Evolutionary conservation across 202 grass and related monocot species (phyloP), one percentile per base, ranked within the genome.

Genomic region (Saccharum hybrid): DNA sequence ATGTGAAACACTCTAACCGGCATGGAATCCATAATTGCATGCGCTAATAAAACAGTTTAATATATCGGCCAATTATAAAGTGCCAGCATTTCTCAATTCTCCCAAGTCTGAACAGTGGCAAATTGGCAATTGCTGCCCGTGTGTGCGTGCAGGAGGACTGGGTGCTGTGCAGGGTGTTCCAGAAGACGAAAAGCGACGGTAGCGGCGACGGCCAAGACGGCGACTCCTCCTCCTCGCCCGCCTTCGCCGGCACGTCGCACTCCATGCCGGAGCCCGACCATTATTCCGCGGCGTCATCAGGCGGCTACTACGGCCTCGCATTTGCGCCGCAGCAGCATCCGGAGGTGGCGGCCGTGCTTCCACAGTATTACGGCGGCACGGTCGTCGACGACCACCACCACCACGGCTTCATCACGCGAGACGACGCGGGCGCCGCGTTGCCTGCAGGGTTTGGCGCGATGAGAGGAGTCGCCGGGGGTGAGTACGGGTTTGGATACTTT

Each of bases 111-210:
- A 81, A 56, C 14, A 18, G 18, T 72, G 42, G 31, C 31, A 33
- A 33, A 33, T 33, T 33, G 31, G 14, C 70, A 30, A 62, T 21
- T 48, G 40, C 22, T 10, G 1, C 3, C 19, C 34, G 36, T 37
- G 34, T 23, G 31, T 23, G 1, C 34, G 72, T 74, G 60, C 94
- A 97, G 91, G 94, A 93, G 86, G 94, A 91, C 76, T 94, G 91
- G 91, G 94, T 94, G 66, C 85, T 97, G 8, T 94, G 94, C 75
- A 94, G 91, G 68, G 94, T 97, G 40, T 94, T 97, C 43, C 80
- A 90, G 70, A 92, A 90, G 74, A 84, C 63, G 48, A 94, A 86
- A 64, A 80, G 59, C 13, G 86, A 88, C 43, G 49, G 42, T 28
- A 28, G 28, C 45, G 41, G 85, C 43, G 49, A 34, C 45, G 41